Evolutionary conservation across 441 rosid genomes (phyloP).

Genomic region (Capsella rubella): DNA sequence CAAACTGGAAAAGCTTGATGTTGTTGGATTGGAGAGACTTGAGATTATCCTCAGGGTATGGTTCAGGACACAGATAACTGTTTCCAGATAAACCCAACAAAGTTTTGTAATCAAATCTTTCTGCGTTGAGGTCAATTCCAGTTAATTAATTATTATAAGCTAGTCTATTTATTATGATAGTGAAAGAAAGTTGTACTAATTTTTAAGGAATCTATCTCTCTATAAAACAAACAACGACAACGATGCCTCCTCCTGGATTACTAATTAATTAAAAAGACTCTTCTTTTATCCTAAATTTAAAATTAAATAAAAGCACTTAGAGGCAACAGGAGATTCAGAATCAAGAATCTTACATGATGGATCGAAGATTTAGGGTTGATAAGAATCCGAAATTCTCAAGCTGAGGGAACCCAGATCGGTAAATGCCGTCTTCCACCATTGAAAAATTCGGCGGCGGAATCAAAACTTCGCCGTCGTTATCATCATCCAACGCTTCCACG

Average conservation of each 20-base stretch:
- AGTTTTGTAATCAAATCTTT: slow-evolving; percentile 19
- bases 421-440: slow-evolving; percentile 81
- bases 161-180: background rate
- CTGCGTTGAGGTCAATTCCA: slow-evolving; percentile 21
- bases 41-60: slow-evolving; percentile 80
- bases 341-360: slow-evolving; percentile 65
- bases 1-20: slow-evolving; percentile 79
- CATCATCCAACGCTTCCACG: slow-evolving; percentile 33
- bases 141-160: background rate
- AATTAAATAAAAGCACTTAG: background rate
- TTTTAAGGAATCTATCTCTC: background rate
- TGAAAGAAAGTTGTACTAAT: background rate
- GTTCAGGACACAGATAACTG: slow-evolving; percentile 91
- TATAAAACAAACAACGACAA: slow-evolving; percentile 14
- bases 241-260: background rate
- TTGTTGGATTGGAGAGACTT: slow-evolving; percentile 62
- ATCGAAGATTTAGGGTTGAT: slow-evolving; percentile 70
- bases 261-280: background rate
- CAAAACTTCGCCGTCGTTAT: slow-evolving; percentile 42
- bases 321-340: slow-evolving; percentile 2
- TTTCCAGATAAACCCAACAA: slow-evolving; percentile 43
- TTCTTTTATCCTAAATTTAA: background rate
- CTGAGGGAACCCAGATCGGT: slow-evolving; percentile 75
- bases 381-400: slow-evolving; percentile 68
- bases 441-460: slow-evolving; percentile 80